Conservation (phyloP, 108 stramenopile genomes). For the Bacterosira constricta region DNA sequence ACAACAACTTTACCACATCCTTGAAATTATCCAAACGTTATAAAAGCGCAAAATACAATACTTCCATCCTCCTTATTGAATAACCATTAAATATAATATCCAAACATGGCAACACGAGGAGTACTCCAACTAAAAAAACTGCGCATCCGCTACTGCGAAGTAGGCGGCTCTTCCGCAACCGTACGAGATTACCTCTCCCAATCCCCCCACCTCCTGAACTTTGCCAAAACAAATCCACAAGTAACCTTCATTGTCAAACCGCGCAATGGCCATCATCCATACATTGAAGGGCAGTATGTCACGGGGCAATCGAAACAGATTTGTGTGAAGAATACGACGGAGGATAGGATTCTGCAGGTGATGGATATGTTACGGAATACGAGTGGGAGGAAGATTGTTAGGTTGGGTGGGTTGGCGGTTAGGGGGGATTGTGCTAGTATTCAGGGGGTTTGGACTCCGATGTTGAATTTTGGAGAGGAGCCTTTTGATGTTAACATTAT, state of each 20-base stretch:
- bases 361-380: slow-evolving; percentile 70
- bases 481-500: too few relatives aligned
- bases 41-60: too few relatives aligned
- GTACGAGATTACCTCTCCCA: slow-evolving; percentile 66
- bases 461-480: slow-evolving; percentile 75
- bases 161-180: slow-evolving; percentile 74
- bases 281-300: slow-evolving; percentile 70
- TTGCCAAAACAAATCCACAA: slow-evolving; percentile 62
- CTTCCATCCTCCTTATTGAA: too few relatives aligned
- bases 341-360: slow-evolving; percentile 55
- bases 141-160: slow-evolving; percentile 77
- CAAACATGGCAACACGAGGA: slow-evolving; percentile 85
- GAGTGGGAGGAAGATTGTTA: slow-evolving; percentile 82
- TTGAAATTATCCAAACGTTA: too few relatives aligned
- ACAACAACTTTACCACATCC: too few relatives aligned
- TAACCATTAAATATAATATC: not conserved
- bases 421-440: slow-evolving; percentile 72
- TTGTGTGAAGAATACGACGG: slow-evolving; percentile 66
- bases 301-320: slow-evolving; percentile 68
- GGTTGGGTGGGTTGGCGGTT: slow-evolving; percentile 69
- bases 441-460: slow-evolving; percentile 90
- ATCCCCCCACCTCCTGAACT: slow-evolving; percentile 60
- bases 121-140: slow-evolving; percentile 78
- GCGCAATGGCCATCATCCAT: slow-evolving; percentile 80
- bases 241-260: slow-evolving; percentile 63